Conservation (phyloP, 352 stramenopile genomes). For the Globisporangium megalacanthum region DNA sequence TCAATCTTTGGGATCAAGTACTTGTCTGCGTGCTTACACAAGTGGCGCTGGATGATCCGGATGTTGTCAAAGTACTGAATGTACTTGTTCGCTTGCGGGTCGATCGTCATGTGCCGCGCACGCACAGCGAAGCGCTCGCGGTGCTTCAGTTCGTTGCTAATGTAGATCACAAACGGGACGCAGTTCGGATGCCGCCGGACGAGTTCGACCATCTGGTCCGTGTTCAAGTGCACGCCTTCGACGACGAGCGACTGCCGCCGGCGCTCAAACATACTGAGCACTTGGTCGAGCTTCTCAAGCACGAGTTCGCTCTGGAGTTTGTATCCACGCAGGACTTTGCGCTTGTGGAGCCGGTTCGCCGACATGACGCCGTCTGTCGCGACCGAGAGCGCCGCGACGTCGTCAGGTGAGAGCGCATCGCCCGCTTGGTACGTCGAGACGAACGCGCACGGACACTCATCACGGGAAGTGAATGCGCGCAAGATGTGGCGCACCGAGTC, state of each 20-base stretch:
- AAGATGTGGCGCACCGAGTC: slow-evolving; percentile 84
- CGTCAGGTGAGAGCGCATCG: slow-evolving; percentile 48
- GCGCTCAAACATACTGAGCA: slow-evolving; percentile 83
- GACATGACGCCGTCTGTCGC: slow-evolving; percentile 47
- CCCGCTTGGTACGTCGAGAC: slow-evolving; percentile 87
- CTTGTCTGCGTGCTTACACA: slow-evolving; percentile 82
- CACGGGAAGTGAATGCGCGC: slow-evolving; percentile 74
- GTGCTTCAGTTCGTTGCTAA: slow-evolving; percentile 87
- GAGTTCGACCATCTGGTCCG: slow-evolving; percentile 71
- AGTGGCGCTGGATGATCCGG: slow-evolving; percentile 81
- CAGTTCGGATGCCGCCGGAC: slow-evolving; percentile 79
- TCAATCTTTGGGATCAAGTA: slow-evolving; percentile 87
- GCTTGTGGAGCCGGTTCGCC: slow-evolving; percentile 69
- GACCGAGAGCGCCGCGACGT: slow-evolving; percentile 41
- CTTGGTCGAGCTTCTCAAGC: slow-evolving; percentile 75
- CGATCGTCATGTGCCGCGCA: slow-evolving; percentile 84
- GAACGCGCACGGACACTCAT: slow-evolving; percentile 75
- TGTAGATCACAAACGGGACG: slow-evolving; percentile 87
- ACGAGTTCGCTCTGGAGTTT: slow-evolving; percentile 78
- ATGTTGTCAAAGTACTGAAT: slow-evolving; percentile 91
- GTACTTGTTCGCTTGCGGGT: slow-evolving; percentile 88
- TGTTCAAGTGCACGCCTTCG: slow-evolving; percentile 84
- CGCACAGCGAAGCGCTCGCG: slow-evolving; percentile 81
- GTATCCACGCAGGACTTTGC: slow-evolving; percentile 77
- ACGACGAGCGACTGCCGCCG: slow-evolving; percentile 81